Evolutionary conservation across 192 early-diverging fungal species (phyloP), one percentile per base, ranked within the genome.

Genomic region (Coemansia sp.): DNA sequence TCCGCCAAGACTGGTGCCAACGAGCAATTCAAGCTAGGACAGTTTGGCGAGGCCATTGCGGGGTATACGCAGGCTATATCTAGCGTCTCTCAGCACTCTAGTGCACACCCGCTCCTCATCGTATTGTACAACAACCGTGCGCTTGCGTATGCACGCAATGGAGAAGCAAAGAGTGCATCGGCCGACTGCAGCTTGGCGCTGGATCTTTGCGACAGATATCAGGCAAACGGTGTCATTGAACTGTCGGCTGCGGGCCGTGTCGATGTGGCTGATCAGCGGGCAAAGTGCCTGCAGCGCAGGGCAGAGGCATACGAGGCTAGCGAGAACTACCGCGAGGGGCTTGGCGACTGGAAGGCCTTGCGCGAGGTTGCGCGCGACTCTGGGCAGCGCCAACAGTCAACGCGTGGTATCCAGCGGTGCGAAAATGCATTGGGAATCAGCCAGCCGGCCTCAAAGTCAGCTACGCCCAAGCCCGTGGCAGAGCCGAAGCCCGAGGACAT

Each of bases 81-180:
- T 35, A 62, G 73, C 3, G 79, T 98, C 2, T 88, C 27, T 16
- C 62, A 50, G 40, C 69, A 68, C 50, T 75, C 94, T 0, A 33
- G 64, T 13, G 59, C 68, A 7, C 95, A 98, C 65, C 65, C 87
- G 8, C 61, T 87, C 6, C 71, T 89, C 24, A 83, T 92, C 11
- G 56, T 91, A 9, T 74, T 94, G 17, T 87, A 84, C 80, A 95
- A 94, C 81, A 97, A 97, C 80, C 89, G 94, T 19, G 94, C 95
- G 0, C 87, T 91, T 1, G 85, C 92, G 2, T 77, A 87, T 17
- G 75, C 93, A 29, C 96, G 97, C 79, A 93, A 84, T 10, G 95
- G 95, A 29, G 89, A 96, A 63, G 88, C 95, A 72, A 81, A 77
- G 14, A 88, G 88, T 42, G 88, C 85, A 11, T 68, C 92, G 8